phyloP scores from a whole-genome alignment of 108 stramenopile species.

The Chaetoceros tenuissimus region DNA sequence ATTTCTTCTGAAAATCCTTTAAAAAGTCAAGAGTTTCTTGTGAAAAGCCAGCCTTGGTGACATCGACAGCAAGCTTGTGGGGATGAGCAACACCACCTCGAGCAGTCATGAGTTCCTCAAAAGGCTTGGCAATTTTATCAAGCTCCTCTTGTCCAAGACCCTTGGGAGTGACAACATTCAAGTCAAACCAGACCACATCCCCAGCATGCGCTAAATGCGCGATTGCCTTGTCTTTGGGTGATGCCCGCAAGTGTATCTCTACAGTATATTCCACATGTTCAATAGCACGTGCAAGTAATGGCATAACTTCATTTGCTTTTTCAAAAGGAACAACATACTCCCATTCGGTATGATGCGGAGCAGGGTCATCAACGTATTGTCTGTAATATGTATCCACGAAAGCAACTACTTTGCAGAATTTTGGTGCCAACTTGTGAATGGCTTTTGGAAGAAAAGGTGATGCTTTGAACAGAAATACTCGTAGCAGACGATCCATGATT shows the following conservation, averaged over 20 bases:
- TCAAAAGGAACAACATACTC: no score
- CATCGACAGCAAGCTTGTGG: neutral
- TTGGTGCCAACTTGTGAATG: no score
- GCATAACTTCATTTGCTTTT: no score
- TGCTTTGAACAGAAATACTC: no score
- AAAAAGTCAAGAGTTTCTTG: neutral
- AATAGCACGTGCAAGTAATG: neutral
- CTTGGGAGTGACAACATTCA: neutral
- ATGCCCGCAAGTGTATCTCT: neutral
- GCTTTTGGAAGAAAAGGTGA: no score
- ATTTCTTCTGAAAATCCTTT: neutral
- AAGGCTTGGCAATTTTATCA: neutral
- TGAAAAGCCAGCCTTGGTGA: neutral
- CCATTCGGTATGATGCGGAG: no score
- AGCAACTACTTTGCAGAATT: no score
- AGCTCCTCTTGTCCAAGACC: neutral
- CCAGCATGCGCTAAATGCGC: neutral
- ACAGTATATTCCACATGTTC: neutral
- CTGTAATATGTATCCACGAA: no score
- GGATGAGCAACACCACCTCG: constrained; percentile 1
- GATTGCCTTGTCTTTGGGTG: neutral
- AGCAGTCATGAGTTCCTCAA: neutral
- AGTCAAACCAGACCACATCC: neutral
- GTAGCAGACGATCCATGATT: no score
- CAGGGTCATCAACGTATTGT: no score